Evolutionary conservation across 495 filamentous ascomycete species (phyloP).

Genomic region (Podospora australis): DNA sequence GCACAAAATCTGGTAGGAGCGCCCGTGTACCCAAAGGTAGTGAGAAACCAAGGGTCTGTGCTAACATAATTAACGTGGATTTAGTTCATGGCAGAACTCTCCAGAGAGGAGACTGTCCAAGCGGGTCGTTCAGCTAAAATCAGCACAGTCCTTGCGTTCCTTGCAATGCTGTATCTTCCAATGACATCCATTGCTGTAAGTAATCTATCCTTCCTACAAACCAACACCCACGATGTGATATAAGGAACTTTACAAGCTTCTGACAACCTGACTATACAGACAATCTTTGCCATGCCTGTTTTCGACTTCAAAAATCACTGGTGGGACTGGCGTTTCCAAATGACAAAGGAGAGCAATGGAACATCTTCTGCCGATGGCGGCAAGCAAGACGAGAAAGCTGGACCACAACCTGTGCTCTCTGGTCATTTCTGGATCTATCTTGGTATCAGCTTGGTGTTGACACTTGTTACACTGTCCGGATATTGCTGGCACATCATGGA

Average conservation of each 20-base stretch:
- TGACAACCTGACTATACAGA: neutral
- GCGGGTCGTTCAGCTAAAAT: neutral
- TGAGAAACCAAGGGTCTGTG: too few species aligned
- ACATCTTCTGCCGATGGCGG: neutral
- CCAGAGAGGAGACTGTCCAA: neutral
- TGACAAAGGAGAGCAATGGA: neutral
- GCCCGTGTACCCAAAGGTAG: too few species aligned
- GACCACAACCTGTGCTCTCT: neutral
- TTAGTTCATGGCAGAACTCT: neutral
- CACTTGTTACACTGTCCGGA: too few species aligned
- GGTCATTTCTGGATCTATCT: neutral
- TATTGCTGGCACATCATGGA: too few species aligned
- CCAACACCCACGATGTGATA: neutral
- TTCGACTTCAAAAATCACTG: neutral
- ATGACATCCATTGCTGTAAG: neutral
- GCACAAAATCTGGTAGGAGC: too few species aligned
- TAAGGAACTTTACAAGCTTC: neutral
- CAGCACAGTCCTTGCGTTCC: neutral
- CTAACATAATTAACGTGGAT: neutral
- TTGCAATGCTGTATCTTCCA: neutral
- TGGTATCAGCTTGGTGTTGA: too few species aligned
- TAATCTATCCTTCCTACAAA: neutral
- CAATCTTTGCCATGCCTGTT: neutral
- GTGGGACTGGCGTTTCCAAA: neutral
- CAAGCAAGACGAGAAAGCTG: too few species aligned